A percentile compares a stretch with the other conserved stretches of the same genome.
Conservation (phyloP, 306 rosid genomes). For the Cucumis hystrix region DNA sequence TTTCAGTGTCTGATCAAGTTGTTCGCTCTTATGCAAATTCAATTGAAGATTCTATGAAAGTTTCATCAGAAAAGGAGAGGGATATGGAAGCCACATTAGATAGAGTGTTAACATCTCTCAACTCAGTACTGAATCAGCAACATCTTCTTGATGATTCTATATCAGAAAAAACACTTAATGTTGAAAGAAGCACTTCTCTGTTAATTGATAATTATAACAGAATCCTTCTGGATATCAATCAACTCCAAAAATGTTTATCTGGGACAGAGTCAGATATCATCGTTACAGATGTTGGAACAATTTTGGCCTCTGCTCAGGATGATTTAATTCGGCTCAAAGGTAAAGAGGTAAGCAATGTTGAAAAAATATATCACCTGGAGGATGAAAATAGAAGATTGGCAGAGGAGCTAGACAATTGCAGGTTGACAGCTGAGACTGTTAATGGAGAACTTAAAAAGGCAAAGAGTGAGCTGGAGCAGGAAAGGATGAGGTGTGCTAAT, state of each 20-base stretch:
- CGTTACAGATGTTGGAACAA: constrained; percentile 27
- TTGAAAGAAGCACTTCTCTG: constrained; percentile 41
- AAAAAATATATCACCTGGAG: constrained; percentile 42
- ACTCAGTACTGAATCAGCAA: constrained; percentile 34
- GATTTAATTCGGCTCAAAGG: constrained; percentile 53
- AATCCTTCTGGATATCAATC: constrained; percentile 50
- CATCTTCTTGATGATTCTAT: constrained; percentile 34
- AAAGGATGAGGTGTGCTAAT: constrained; percentile 48
- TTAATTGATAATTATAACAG: constrained; percentile 42
- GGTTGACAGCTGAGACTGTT: constrained; percentile 26
- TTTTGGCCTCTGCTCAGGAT: constrained; percentile 36
- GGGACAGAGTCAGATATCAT: constrained; percentile 29
- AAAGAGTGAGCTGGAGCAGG: constrained; percentile 68
- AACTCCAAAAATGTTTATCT: constrained; percentile 38
- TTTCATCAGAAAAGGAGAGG: constrained; percentile 26
- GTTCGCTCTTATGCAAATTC: constrained; percentile 11
- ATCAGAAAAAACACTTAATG: constrained; percentile 32
- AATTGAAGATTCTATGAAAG: constrained; percentile 18
- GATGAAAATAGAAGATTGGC: constrained; percentile 45
- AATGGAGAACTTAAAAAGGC: constrained; percentile 43
- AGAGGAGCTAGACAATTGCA: constrained; percentile 51
- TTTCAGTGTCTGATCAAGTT: constrained; percentile 22
- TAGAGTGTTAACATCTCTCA: constrained; percentile 41
- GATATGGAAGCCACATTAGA: constrained; percentile 30
- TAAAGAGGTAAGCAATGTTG: constrained; percentile 41